These are phyloP conservation scores for Usnea hakonensis DNA, from an alignment of 495 filamentous ascomycete species.

Conservation along the genomic window DNA sequence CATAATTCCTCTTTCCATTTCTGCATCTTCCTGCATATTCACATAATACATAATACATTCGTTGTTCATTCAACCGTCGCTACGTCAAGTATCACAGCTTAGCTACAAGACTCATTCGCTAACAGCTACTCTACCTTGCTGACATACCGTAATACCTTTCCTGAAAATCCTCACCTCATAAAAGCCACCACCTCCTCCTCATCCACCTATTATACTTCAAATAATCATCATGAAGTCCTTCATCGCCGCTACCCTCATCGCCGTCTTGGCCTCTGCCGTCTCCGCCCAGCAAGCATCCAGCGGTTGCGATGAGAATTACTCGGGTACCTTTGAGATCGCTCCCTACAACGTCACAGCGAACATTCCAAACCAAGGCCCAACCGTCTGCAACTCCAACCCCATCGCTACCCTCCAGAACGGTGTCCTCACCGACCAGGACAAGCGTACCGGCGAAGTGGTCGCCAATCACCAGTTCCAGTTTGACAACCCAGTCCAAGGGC, in stretches of 20 bases:
- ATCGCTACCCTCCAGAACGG: constrained; percentile 48
- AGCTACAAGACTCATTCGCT: not conserved
- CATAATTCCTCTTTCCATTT: too few species aligned
- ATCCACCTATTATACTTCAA: not conserved
- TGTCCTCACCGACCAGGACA: constrained; percentile 47
- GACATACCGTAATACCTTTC: not conserved
- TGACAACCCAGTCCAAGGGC: constrained; percentile 58
- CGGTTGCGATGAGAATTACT: constrained; percentile 5
- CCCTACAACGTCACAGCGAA: not conserved
- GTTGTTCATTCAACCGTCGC: not conserved
- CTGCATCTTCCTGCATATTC: not conserved
- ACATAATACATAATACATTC: not conserved
- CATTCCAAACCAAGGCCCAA: not conserved
- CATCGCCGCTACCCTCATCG: not conserved
- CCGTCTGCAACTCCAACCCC: constrained; percentile 32
- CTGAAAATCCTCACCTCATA: not conserved
- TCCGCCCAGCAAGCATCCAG: constrained; percentile 1
- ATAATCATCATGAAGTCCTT: not conserved
- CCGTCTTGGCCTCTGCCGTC: not conserved
- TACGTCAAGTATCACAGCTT: not conserved
- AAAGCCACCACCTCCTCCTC: not conserved
- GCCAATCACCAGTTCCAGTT: constrained; percentile 71
- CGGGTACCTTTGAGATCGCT: constrained; percentile 7
- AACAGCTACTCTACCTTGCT: not conserved
- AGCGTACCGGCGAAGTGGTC: constrained; percentile 62